phyloP scores from a whole-genome alignment of 495 filamentous ascomycete genomes.

The Lasiosphaeris hirsuta region DNA sequence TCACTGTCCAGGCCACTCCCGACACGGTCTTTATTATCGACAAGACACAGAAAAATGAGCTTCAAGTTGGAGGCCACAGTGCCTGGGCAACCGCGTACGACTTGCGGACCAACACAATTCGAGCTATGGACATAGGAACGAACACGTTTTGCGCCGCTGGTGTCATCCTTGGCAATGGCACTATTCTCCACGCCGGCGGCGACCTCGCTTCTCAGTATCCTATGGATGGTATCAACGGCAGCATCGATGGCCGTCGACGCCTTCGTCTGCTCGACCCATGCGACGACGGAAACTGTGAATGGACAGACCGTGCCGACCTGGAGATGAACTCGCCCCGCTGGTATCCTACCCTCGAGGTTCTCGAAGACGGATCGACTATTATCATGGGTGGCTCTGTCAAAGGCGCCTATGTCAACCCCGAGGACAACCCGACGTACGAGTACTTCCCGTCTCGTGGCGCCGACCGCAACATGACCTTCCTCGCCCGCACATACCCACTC shows the following conservation, averaged over 20 bases:
- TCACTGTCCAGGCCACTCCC: conserved; percentile 9
- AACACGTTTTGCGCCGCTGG: conserved; percentile 10
- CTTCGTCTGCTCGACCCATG: conserved; percentile 3
- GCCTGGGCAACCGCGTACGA: conserved; percentile 10
- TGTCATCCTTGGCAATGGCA: conserved; percentile 8
- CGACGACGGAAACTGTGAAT: conserved; percentile 7
- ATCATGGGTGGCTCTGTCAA: conserved; percentile 7
- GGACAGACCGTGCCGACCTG: background rate
- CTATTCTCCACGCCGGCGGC: conserved; percentile 9
- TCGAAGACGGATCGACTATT: conserved; percentile 8
- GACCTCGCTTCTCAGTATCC: background rate
- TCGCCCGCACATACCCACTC: conserved; percentile 6
- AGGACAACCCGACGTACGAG: conserved; percentile 12
- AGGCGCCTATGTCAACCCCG: conserved; percentile 8
- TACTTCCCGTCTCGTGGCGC: conserved; percentile 8
- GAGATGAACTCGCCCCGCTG: conserved; percentile 9
- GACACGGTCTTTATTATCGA: conserved; percentile 11
- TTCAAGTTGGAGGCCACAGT: conserved; percentile 5
- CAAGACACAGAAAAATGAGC: conserved; percentile 10
- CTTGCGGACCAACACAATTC: conserved; percentile 11
- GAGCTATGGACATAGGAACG: conserved; percentile 6
- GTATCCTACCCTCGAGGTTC: conserved; percentile 11
- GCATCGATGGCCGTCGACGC: conserved; percentile 8
- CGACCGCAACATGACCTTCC: conserved; percentile 8
- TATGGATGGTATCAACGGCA: conserved; percentile 1